These are phyloP conservation scores for Sparassis latifolia DNA, from an alignment of 1,284 basidiomycete species.

Conservation along the genomic window DNA sequence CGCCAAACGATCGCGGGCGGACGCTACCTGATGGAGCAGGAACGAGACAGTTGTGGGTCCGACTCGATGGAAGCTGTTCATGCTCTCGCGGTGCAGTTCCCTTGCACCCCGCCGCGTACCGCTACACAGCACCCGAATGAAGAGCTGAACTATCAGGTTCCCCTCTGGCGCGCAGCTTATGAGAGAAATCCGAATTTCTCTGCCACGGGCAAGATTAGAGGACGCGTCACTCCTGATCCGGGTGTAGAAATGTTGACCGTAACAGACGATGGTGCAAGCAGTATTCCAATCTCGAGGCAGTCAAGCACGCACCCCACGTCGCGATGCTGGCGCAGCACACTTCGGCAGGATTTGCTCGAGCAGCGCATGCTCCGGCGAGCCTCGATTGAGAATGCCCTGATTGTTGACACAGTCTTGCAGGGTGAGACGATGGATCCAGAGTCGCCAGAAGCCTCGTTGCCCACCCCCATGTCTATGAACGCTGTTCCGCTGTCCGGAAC, in stretches of 20 bases:
- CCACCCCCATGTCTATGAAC: conserved; percentile 11
- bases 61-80: conserved; percentile 38
- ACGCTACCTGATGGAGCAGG: too few relatives aligned
- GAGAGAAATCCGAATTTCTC: not conserved
- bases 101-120: conserved; percentile 35
- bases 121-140: not conserved
- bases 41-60: conserved; percentile 17
- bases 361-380: too few relatives aligned
- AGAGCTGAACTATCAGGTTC: not conserved
- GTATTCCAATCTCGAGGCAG: too few relatives aligned
- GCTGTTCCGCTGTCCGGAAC: not conserved
- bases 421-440: not conserved
- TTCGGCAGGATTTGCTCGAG: too few relatives aligned
- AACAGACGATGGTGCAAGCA: too few relatives aligned
- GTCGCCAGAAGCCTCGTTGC: not conserved
- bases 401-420: not conserved
- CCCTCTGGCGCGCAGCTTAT: not conserved
- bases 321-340: too few relatives aligned
- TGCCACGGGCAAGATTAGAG: too few relatives aligned
- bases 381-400: too few relatives aligned
- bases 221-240: too few relatives aligned
- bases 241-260: too few relatives aligned
- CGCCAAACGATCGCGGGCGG: not conserved
- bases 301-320: too few relatives aligned
- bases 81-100: conserved; percentile 47